phyloP scores from a whole-genome alignment of 352 stramenopile genomes.

The Phytopythium litorale region DNA sequence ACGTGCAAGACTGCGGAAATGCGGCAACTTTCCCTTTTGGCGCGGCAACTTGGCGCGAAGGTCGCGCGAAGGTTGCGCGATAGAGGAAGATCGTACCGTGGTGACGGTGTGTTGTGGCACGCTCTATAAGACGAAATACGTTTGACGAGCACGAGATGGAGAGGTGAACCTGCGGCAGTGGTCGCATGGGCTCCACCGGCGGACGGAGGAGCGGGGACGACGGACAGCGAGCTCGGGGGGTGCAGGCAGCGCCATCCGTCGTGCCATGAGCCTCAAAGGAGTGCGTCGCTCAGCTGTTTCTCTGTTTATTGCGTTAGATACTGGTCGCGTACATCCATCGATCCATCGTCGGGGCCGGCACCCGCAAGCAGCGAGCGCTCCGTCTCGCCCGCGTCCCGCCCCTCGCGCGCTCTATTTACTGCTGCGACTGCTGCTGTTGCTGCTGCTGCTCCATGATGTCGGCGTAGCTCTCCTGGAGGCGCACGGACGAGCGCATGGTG shows the following conservation, averaged over 20 bases:
- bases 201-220: neutral
- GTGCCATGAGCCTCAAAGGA: neutral
- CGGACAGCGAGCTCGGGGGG: neutral
- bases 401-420: conserved; percentile 1
- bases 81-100: neutral
- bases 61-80: neutral
- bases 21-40: neutral
- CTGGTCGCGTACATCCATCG: neutral
- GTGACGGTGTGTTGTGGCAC: neutral
- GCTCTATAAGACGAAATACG: neutral
- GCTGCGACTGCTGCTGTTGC: conserved; percentile 41
- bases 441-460: conserved; percentile 87
- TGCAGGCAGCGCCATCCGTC: neutral
- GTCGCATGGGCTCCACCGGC: neutral
- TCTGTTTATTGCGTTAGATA: conserved; percentile 4
- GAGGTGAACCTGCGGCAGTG: neutral
- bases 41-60: neutral
- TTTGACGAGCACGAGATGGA: neutral
- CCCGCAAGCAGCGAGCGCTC: too few relatives aligned
- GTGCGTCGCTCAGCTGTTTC: neutral
- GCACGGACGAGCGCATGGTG: conserved; percentile 88
- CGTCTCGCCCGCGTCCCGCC: too few relatives aligned
- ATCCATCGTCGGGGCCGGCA: neutral
- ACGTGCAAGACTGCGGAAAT: neutral
- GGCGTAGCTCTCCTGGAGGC: conserved; percentile 85